phyloP scores from a whole-genome alignment of 2,329 filamentous ascomycete species.

The Nemania sp. region DNA sequence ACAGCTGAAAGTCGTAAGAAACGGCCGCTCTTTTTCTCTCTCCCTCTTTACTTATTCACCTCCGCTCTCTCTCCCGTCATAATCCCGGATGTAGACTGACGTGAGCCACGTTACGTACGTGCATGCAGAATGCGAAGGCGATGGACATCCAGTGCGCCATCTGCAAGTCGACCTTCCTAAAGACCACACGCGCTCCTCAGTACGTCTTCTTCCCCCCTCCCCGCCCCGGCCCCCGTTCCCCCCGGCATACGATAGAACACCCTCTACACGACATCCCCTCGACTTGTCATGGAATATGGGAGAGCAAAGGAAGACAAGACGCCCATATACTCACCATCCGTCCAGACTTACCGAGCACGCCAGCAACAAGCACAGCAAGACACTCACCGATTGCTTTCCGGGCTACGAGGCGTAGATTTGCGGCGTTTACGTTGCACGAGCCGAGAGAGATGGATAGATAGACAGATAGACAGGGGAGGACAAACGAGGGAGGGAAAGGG shows the following conservation, averaged over 20 bases:
- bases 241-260: too few species aligned
- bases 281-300: too few species aligned
- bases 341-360: conserved; percentile 71
- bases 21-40: not conserved
- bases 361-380: conserved; percentile 76
- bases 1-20: conserved; percentile 68
- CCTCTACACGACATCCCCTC: too few species aligned
- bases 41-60: not conserved
- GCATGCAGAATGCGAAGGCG: conserved; percentile 68
- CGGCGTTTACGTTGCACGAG: too few species aligned
- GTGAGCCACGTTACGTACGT: not conserved
- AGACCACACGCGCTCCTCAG: conserved; percentile 75
- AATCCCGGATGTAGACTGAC: not conserved
- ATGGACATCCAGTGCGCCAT: conserved; percentile 77
- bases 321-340: conserved; percentile 3
- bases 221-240: too few species aligned
- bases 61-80: not conserved
- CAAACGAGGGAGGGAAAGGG: not conserved
- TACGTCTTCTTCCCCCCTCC: conserved; percentile 45
- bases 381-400: conserved; percentile 73
- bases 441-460: too few species aligned
- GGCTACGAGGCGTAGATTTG: conserved; percentile 38
- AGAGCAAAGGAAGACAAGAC: too few species aligned
- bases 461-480: not conserved
- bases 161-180: conserved; percentile 79